Conservation (phyloP, 2,329 filamentous ascomycete species). For the Golovinomyces cichoracearum region DNA sequence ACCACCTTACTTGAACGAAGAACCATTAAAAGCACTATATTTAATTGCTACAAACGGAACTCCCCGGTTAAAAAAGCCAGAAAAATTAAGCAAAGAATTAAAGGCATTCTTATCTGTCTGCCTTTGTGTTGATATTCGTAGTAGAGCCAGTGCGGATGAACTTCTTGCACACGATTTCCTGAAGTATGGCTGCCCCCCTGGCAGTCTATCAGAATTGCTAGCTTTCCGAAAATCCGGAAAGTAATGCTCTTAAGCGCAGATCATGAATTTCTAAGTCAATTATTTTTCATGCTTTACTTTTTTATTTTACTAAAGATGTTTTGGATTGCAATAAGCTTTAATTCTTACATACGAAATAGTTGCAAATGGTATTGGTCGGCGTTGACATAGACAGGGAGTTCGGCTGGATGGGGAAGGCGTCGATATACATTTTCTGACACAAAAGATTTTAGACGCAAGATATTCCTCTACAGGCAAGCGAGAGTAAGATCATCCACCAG, state of each 20-base stretch:
- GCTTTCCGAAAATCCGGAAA: constrained; percentile 58
- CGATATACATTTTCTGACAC: too few species aligned
- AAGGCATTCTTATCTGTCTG: constrained; percentile 94
- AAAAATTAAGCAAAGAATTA: constrained; percentile 91
- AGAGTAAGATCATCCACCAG: too few species aligned
- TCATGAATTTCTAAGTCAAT: not conserved
- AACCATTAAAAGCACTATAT: constrained; percentile 88
- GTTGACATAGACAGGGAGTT: not conserved
- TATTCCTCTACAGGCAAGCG: too few species aligned
- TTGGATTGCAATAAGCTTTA: not conserved
- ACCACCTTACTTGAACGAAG: constrained; percentile 91
- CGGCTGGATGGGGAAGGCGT: too few species aligned
- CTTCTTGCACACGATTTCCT: constrained; percentile 81
- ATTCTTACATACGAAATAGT: not conserved
- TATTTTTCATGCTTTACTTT: not conserved
- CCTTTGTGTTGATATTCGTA: constrained; percentile 88
- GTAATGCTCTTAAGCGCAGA: constrained; percentile 17
- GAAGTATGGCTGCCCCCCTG: constrained; percentile 64
- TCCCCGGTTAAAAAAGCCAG: constrained; percentile 86
- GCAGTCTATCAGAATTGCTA: constrained; percentile 62
- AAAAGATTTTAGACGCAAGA: too few species aligned
- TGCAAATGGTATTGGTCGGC: not conserved
- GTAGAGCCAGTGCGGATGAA: constrained; percentile 72
- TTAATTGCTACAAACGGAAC: constrained; percentile 96
- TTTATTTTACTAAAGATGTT: not conserved